Evolutionary conservation across 352 stramenopile species (phyloP).

Genomic region (Globisporangium uncinulatum): DNA sequence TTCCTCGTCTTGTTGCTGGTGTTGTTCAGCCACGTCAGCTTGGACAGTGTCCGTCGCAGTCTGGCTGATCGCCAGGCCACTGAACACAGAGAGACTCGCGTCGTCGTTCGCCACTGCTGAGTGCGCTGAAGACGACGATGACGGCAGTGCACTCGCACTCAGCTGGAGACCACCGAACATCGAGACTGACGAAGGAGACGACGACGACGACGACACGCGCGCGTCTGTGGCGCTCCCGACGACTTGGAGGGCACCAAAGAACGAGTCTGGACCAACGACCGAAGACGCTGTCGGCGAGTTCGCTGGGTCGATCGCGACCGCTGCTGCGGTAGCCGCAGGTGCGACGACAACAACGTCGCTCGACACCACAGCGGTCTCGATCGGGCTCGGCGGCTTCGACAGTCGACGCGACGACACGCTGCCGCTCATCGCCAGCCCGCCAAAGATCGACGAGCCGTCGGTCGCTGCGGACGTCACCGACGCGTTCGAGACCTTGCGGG

Average conservation of each 20-base stretch:
- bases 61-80: slow-evolving; percentile 5
- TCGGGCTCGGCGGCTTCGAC: not conserved
- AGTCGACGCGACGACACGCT: not conserved
- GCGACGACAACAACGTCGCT: not conserved
- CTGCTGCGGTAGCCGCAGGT: not conserved
- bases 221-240: not conserved
- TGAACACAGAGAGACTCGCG: slow-evolving; percentile 10
- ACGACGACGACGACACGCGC: not conserved
- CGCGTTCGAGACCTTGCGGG: not conserved
- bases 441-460: slow-evolving; percentile 29
- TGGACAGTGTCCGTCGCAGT: not conserved
- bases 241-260: slow-evolving; percentile 31
- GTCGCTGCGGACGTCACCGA: not conserved
- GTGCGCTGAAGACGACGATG: slow-evolving; percentile 1
- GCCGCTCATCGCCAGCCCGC: slow-evolving; percentile 13
- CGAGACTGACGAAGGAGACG: slow-evolving; percentile 6
- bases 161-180: slow-evolving; percentile 44
- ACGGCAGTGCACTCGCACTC: slow-evolving; percentile 16
- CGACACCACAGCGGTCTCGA: not conserved
- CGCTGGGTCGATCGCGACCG: not conserved
- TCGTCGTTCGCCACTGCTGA: slow-evolving; percentile 5
- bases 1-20: slow-evolving; percentile 3
- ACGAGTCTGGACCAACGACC: slow-evolving; percentile 18
- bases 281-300: not conserved
- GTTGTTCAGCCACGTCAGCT: not conserved